phyloP scores from a whole-genome alignment of 2,329 filamentous ascomycete genomes.

The Aspergillus sp. region DNA sequence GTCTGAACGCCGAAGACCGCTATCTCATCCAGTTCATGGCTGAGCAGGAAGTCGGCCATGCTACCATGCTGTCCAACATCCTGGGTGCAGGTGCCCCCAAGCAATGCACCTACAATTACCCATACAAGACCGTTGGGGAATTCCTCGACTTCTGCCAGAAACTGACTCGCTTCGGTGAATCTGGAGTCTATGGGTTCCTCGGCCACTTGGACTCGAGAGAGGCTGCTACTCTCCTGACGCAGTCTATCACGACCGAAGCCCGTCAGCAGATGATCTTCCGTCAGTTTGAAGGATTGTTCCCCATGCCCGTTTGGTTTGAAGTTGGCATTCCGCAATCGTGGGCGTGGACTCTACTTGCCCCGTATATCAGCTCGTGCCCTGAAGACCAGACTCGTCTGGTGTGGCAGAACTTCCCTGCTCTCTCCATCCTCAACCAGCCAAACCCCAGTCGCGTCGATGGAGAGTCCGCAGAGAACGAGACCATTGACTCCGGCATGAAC shows the following conservation, averaged over 20 bases:
- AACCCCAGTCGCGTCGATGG: slow-evolving; percentile 66
- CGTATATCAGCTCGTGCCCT: slow-evolving; percentile 75
- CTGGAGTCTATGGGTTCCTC: slow-evolving; percentile 76
- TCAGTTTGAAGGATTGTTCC: slow-evolving; percentile 73
- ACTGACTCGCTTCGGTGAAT: slow-evolving; percentile 73
- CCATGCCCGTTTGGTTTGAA: slow-evolving; percentile 80
- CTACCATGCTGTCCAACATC: slow-evolving; percentile 72
- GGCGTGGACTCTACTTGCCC: slow-evolving; percentile 77
- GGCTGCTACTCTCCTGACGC: slow-evolving; percentile 67
- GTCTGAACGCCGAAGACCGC: slow-evolving; percentile 65
- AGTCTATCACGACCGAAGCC: slow-evolving; percentile 73
- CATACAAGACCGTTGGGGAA: slow-evolving; percentile 67
- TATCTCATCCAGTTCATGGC: slow-evolving; percentile 72
- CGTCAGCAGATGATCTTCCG: slow-evolving; percentile 82
- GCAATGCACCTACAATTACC: slow-evolving; percentile 80
- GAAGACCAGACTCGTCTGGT: slow-evolving; percentile 66
- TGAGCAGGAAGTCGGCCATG: slow-evolving; percentile 72
- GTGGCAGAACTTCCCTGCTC: slow-evolving; percentile 79
- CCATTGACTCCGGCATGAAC: slow-evolving; percentile 37
- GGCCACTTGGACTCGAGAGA: slow-evolving; percentile 72
- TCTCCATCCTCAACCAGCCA: slow-evolving; percentile 70
- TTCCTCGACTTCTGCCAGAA: slow-evolving; percentile 82
- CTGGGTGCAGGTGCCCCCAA: slow-evolving; percentile 65
- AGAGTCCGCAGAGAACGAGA: slow-evolving; percentile 60
- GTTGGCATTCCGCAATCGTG: slow-evolving; percentile 76